A percentile compares a stretch with the other conserved stretches of the same genome.
Conservation (phyloP, 495 filamentous ascomycete genomes). For the Massariosphaeria phaeospora region DNA sequence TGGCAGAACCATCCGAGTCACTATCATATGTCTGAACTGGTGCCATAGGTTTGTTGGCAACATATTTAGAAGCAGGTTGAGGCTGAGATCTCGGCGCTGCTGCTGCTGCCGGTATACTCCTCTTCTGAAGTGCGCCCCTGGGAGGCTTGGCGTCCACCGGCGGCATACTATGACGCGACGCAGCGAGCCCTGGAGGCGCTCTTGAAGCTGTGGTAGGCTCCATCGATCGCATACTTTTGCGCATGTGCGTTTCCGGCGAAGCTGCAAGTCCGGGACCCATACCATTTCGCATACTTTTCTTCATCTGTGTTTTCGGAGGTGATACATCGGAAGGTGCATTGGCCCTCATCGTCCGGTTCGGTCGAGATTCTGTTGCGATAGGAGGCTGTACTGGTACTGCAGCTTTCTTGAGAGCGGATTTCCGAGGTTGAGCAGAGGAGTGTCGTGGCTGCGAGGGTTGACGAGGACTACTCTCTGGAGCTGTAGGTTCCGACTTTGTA, state of each 20-base stretch:
- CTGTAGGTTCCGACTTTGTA: background rate
- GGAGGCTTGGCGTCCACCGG: constrained; percentile 19
- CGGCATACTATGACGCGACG: constrained; percentile 29
- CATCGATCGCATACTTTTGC: constrained; percentile 39
- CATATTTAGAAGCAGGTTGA: constrained; percentile 17
- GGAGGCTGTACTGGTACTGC: constrained; percentile 16
- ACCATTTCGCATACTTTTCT: constrained; percentile 30
- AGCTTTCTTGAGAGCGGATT: constrained; percentile 33
- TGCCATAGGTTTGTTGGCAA: constrained; percentile 18
- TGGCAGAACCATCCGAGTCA: constrained; percentile 52
- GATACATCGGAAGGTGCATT: background rate
- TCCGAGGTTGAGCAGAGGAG: constrained; percentile 27
- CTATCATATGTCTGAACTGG: constrained; percentile 48
- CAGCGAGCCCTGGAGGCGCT: constrained; percentile 28
- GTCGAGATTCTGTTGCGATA: constrained; percentile 18
- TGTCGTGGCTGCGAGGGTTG: background rate
- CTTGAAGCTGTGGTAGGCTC: constrained; percentile 44
- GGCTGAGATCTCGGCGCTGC: constrained; percentile 7
- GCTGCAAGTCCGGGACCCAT: background rate
- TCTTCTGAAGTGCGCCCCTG: constrained; percentile 40
- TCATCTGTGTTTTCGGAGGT: constrained; percentile 18
- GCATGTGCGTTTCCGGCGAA: constrained; percentile 36
- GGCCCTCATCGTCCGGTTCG: constrained; percentile 29
- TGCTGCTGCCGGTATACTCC: constrained; percentile 30
- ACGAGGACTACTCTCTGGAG: background rate